Evolutionary conservation across 208 protist species (phyloP).

Genomic region (Leishmania lainsoni): DNA sequence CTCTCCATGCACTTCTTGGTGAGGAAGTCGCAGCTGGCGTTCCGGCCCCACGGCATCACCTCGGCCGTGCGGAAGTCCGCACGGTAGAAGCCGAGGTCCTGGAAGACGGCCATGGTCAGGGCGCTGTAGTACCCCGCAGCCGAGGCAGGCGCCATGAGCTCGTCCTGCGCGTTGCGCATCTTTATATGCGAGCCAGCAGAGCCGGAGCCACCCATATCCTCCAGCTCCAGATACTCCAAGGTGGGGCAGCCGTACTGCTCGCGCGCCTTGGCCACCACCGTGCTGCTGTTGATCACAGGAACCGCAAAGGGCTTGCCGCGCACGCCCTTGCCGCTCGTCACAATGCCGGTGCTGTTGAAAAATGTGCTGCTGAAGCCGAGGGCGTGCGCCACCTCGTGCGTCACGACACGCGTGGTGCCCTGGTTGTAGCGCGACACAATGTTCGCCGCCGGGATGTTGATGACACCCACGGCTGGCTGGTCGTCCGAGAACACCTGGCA

Average conservation of each 20-base stretch:
- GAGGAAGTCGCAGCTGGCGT: too few species aligned
- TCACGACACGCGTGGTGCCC: constrained; percentile 28
- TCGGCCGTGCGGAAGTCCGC: too few species aligned
- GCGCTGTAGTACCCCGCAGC: too few species aligned
- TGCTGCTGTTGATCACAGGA: constrained; percentile 30
- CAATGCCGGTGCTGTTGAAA: constrained; percentile 20
- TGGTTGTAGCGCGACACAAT: constrained; percentile 14
- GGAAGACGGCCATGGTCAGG: too few species aligned
- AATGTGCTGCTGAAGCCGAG: constrained; percentile 54
- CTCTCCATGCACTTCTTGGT: too few species aligned
- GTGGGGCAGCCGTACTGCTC: constrained; percentile 74
- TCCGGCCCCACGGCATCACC: too few species aligned
- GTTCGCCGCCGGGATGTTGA: constrained; percentile 49
- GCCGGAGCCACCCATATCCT: too few species aligned
- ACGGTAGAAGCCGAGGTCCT: too few species aligned
- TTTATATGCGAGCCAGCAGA: too few species aligned
- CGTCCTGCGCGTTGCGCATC: too few species aligned
- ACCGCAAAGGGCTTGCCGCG: constrained; percentile 27
- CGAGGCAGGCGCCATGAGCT: too few species aligned
- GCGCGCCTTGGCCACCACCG: constrained; percentile 50
- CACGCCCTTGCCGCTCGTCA: not conserved
- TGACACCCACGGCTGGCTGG: constrained; percentile 44
- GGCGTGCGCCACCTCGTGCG: constrained; percentile 87
- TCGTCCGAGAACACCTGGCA: constrained; percentile 32
- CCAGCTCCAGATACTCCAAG: constrained; percentile 63